Evolutionary conservation across 192 early-diverging fungal genomes (phyloP).

Genomic region (Coemansia sp.): DNA sequence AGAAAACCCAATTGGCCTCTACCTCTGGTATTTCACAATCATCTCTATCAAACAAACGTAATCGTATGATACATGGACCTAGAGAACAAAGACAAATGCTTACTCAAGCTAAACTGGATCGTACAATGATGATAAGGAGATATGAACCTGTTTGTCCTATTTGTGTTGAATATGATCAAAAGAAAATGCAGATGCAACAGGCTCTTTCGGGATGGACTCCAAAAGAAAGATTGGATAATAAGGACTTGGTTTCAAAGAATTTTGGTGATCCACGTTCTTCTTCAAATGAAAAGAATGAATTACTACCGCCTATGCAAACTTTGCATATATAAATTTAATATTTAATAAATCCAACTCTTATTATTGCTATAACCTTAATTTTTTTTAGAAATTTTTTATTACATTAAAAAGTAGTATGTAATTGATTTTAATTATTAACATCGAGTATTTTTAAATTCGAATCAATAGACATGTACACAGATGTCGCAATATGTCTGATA

Average conservation of each 20-base stretch:
- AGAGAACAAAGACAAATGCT: slow-evolving; percentile 20
- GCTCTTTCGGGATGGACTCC: slow-evolving; percentile 31
- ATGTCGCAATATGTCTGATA: too few species aligned
- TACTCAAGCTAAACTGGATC: slow-evolving; percentile 40
- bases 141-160: slow-evolving; percentile 30
- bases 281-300: background rate
- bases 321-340: too few species aligned
- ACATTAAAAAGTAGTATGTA: too few species aligned
- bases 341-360: too few species aligned
- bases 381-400: too few species aligned
- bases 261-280: too few species aligned
- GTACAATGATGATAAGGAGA: slow-evolving; percentile 27
- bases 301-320: slow-evolving; percentile 44
- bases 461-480: too few species aligned
- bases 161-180: slow-evolving; percentile 33
- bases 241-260: too few species aligned
- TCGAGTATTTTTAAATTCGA: too few species aligned
- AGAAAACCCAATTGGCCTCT: slow-evolving; percentile 19
- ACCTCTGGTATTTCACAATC: background rate
- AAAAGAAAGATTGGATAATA: too few species aligned
- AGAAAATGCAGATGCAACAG: slow-evolving; percentile 7
- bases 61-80: slow-evolving; percentile 13
- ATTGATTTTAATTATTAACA: too few species aligned
- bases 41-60: background rate
- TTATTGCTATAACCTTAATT: too few species aligned